Evolutionary conservation across 306 rosid genomes (phyloP), one percentile per base, ranked within the genome.

Genomic region (Cajanus cajan): DNA sequence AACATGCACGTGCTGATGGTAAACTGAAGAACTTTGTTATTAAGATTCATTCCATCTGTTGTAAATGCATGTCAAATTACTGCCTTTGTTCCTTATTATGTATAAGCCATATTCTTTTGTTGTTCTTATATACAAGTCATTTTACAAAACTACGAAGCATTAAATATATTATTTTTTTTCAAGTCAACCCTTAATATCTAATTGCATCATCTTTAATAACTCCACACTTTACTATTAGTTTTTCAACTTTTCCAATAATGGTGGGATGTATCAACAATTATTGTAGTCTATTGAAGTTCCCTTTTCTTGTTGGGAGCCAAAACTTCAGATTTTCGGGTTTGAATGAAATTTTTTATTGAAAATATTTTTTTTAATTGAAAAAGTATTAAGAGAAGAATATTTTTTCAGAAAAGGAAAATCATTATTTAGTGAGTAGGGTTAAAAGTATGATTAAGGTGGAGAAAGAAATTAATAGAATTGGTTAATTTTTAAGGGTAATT

Each of bases 1-100:
- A 58, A 18, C 67, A 9, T 81, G 85, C 68, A 52, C 79, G 79
- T 81, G 74, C 83, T 71, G 65, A 85, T 84, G 98, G 99, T 93
- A 95, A 87, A 79, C 82, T 78, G 51, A 55, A 80, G 81, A 61
- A 75, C 67, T 79, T 67, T 74, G 48, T 22, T 59, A 48, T 24
- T 52, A 52, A 33, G 36, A 61, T 75, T n/a, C 41, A 48, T 59
- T 62, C 6, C 58, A 25, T 78, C 44, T 76, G 34, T 78, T 79
- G 34, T 67, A 14, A 40, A 62, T 74, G 71, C 52, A 24, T 34
- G 25, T 59, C 48, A 61, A 54, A 18, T 44, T 34, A 25, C 47
- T 41, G 2, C 14, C 47, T 41, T 4, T 41, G 47, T 41, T 41
- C 14, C 14, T 41, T 41, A 41, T 9, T 41, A 41, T 41, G 31